A percentile compares a stretch with the other conserved stretches of the same genome.
Conservation (phyloP, 306 rosid genomes). For the Lathyrus oleraceus region DNA sequence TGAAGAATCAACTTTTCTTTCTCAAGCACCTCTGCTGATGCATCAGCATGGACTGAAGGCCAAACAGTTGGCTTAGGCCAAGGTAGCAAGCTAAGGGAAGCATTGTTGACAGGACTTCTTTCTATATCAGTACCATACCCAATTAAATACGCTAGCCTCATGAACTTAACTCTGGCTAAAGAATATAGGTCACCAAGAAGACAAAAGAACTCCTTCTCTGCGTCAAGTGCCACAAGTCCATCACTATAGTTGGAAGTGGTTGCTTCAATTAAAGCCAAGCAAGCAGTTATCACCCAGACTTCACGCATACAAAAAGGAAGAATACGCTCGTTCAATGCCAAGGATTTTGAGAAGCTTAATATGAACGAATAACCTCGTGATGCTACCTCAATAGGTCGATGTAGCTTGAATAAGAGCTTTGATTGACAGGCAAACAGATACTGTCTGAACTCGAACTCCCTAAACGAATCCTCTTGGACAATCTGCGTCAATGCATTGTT, state of each 20-base stretch:
- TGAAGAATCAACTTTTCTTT: too few species aligned
- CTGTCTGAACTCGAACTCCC: constrained; percentile 98
- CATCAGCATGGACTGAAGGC: constrained; percentile 86
- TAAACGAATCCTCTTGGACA: constrained; percentile 89
- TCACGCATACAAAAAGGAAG: constrained; percentile 95
- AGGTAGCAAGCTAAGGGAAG: constrained; percentile 92
- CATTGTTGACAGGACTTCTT: constrained; percentile 97
- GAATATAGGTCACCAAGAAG: constrained; percentile 93
- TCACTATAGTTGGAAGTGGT: constrained; percentile 70
- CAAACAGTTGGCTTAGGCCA: constrained; percentile 97
- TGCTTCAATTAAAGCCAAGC: constrained; percentile 72
- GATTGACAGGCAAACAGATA: constrained; percentile 92
- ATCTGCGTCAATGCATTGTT: constrained; percentile 83
- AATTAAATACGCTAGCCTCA: constrained; percentile 97
- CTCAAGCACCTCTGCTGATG: constrained; percentile 80
- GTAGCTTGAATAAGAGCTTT: constrained; percentile 91
- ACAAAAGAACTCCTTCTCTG: constrained; percentile 88
- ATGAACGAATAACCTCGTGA: constrained; percentile 91
- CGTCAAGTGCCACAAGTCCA: constrained; percentile 64
- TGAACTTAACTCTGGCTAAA: constrained; percentile 88
- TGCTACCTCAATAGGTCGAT: constrained; percentile 87
- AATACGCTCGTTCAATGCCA: constrained; percentile 73
- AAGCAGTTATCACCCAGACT: constrained; percentile 92
- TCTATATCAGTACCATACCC: constrained; percentile 86
- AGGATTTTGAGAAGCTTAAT: constrained; percentile 85